Evolutionary conservation across 225 moss, liverwort and hornwort genomes (phyloP), one percentile per base, ranked within the genome.

Genomic region (Ulota crispa): DNA sequence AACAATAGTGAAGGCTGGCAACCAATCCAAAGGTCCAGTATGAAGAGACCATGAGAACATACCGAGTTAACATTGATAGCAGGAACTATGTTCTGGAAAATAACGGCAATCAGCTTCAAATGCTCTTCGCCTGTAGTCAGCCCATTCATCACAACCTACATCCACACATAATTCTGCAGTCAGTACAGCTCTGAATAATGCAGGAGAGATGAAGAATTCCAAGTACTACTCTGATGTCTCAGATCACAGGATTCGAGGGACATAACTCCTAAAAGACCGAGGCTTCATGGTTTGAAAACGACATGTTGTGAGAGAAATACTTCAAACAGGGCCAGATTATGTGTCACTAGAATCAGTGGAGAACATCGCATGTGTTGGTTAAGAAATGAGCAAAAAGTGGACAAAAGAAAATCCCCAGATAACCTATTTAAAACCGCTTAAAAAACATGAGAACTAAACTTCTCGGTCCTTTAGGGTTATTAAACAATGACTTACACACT

Each of bases 31-130:
- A 88, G 50, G 76, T 20, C 61, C 23, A 32, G 55, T 32, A 34
- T 16, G 24, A 77, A 71, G 37, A 42, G n/a, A 75, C 13, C 61
- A 18, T 19, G 15, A 26, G 24, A 83, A 65, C 87, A 39, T 92
- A 99, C 99, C 28, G 90, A 93, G 76, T 94, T 88, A 53, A 96
- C 92, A 79, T 94, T 93, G 87, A 94, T 99, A 16, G 94, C 80
- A 36, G 96, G 99, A 83, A 96, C 96, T 77, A 99, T 92, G 86
- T 99, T 99, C 75, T 96, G 99, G 67, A 96, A 96, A 88, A 96
- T 85, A 54, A 92, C 94, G 70, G 94, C 90, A 67, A 93, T 86
- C 42, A 99, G 92, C 84, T 94, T 94, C 91, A 99, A 79, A 28
- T 99, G 99, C 82, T 99, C 99, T 91, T 93, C 92, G 19, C 86